Base-by-base conservation (phyloP, 805 yeast species). In the Lipomyces yamanashiensis region DNA sequence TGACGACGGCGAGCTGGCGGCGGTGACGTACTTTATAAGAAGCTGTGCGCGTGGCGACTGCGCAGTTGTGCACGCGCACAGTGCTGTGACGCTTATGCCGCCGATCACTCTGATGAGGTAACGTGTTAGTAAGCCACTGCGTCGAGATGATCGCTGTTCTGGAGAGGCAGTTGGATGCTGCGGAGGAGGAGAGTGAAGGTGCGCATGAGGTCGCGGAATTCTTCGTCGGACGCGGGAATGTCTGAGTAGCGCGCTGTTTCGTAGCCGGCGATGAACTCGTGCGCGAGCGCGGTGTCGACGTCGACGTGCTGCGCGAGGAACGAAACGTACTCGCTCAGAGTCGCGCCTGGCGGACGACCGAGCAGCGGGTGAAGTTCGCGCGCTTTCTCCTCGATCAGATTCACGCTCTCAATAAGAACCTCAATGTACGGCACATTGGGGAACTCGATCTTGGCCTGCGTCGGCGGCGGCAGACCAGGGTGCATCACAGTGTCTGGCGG, bases 231-330 rank as follows among this genome's bases (percentile, higher is more conserved):
- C 17, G 90, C 84, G 17, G 84, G 79, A 19, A 78, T 74, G 1
- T 89, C 88, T 6, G 93, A 83, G 74, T 85, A 92, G 63, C 90
- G 78, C 43, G 87, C 79, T 55, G 78, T 77, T 68, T 92, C 97
- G 76, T 90, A 92, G 13, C 84, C 74, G 2, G 77, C 78, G 3
- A 85, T 76, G 64, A 82, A 83, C 41, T 77, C 71, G 6, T 68
- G 67, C 4, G 71, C 70, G 1, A 59, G 55, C 23, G 54, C 67
- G 6, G 59, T 40, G 28, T 71, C 74, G 9, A 74, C 57, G 1
- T 71, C 62, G 44, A 58, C 61, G 60, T 74, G 41, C 12, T 66
- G 50, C 40, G 72, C 74, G 41, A 83, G 69, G 47, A 78, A 72
- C 84, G 15, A 88, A 84, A 62, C 85, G 79, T 69, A 87, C 80